These are phyloP conservation scores for Camellia oleifera DNA, from an alignment of 179 eudicot genomes.

Conservation along the genomic window DNA sequence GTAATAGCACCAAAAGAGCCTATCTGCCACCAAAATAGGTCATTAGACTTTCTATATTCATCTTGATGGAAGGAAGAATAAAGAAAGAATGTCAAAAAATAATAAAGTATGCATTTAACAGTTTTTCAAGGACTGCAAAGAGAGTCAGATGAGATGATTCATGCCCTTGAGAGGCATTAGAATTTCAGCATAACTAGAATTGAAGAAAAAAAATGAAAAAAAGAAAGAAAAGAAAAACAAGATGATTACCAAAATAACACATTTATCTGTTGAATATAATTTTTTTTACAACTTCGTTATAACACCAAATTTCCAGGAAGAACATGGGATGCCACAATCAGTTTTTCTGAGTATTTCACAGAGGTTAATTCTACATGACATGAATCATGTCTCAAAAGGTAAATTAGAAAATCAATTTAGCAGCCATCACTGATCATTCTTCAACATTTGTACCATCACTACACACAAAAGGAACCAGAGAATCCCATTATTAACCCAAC, in stretches of 20 bases:
- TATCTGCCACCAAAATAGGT: constrained; percentile 72
- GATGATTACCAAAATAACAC: background rate
- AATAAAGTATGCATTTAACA: background rate
- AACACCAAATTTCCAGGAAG: background rate
- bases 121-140: background rate
- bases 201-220: background rate
- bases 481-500: background rate
- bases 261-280: background rate
- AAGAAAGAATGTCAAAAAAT: background rate
- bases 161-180: background rate
- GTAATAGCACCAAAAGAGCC: constrained; percentile 98
- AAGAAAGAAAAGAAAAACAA: background rate
- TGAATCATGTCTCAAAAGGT: background rate
- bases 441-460: background rate
- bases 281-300: background rate
- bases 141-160: background rate
- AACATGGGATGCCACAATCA: background rate
- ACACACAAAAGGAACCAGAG: background rate
- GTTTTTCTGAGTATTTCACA: background rate
- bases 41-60: constrained; percentile 33
- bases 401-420: background rate
- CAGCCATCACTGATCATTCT: background rate
- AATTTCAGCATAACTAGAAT: background rate
- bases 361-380: background rate
- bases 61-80: background rate